Percentiles rank a stretch among this genome's conserved stretches.
phyloP scores from a whole-genome alignment of 495 filamentous ascomycete genomes.

The Penicillium simplicissimum region DNA sequence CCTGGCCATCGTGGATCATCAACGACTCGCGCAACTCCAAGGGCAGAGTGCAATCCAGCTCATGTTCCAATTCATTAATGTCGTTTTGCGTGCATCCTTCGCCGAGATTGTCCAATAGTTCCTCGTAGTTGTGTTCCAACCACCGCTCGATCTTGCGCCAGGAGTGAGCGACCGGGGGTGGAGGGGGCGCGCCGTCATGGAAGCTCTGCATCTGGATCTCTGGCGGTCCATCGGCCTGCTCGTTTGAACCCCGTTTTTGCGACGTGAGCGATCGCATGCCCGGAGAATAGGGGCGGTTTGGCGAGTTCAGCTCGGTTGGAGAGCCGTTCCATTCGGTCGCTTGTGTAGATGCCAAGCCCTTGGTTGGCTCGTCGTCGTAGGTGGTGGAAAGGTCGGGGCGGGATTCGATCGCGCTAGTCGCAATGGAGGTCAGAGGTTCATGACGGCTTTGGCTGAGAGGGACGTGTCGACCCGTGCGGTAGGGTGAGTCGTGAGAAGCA shows the following conservation, averaged over 20 bases:
- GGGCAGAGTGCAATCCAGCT: slow-evolving; percentile 91
- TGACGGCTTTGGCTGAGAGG: slow-evolving; percentile 72
- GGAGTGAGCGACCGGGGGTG: slow-evolving; percentile 83
- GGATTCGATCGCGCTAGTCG: slow-evolving; percentile 75
- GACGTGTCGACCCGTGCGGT: slow-evolving; percentile 78
- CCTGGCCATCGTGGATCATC: slow-evolving; percentile 90
- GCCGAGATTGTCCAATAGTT: slow-evolving; percentile 89
- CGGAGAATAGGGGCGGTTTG: slow-evolving; percentile 76
- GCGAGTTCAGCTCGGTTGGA: slow-evolving; percentile 56
- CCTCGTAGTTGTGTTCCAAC: slow-evolving; percentile 92
- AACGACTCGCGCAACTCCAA: slow-evolving; percentile 92
- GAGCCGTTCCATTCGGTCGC: slow-evolving; percentile 61
- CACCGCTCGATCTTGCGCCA: slow-evolving; percentile 94
- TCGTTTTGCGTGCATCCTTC: slow-evolving; percentile 92
- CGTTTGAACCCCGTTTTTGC: slow-evolving; percentile 54
- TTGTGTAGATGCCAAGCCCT: slow-evolving; percentile 55
- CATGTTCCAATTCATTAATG: slow-evolving; percentile 94
- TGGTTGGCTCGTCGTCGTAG: slow-evolving; percentile 68
- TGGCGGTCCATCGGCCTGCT: slow-evolving; percentile 62
- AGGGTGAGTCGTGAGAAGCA: slow-evolving; percentile 82
- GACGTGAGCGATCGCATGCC: slow-evolving; percentile 78
- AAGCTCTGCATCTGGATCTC: slow-evolving; percentile 98
- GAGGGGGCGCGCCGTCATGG: slow-evolving; percentile 83
- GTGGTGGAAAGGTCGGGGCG: slow-evolving; percentile 69
- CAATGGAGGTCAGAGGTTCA: slow-evolving; percentile 73